These are phyloP conservation scores for Daldinia decipiens DNA, from an alignment of 495 filamentous ascomycete genomes.

Conservation along the genomic window DNA sequence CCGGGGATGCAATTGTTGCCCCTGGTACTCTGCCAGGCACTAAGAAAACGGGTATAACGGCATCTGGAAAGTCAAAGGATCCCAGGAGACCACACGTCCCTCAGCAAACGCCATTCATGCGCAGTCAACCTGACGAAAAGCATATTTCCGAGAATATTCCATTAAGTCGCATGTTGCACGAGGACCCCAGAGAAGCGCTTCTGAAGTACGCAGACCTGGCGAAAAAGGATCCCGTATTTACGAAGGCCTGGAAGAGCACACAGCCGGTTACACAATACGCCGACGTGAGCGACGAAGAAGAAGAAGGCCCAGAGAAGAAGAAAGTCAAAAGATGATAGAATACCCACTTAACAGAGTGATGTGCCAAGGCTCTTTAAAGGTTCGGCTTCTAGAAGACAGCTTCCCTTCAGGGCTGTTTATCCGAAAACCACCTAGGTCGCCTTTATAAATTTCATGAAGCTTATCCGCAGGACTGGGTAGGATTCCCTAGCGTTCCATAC, in stretches of 20 bases:
- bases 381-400: not conserved
- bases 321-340: slow-evolving; percentile 60
- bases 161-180: slow-evolving; percentile 93
- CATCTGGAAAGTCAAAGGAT: slow-evolving; percentile 81
- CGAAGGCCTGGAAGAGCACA: slow-evolving; percentile 88
- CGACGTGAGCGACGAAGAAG: slow-evolving; percentile 90
- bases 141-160: slow-evolving; percentile 90
- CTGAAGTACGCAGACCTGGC: slow-evolving; percentile 95
- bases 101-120: slow-evolving; percentile 87
- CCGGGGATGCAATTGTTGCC: slow-evolving; percentile 81
- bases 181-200: slow-evolving; percentile 93
- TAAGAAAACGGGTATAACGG: slow-evolving; percentile 70
- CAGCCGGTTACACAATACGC: slow-evolving; percentile 94
- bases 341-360: slow-evolving; percentile 7
- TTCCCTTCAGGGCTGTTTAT: slow-evolving; percentile 16
- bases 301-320: slow-evolving; percentile 78
- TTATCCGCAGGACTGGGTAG: slow-evolving; percentile 22
- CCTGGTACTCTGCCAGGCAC: slow-evolving; percentile 64
- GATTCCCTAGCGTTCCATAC: slow-evolving; percentile 21
- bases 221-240: slow-evolving; percentile 93
- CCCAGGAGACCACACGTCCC: slow-evolving; percentile 84
- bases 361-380: slow-evolving; percentile 12
- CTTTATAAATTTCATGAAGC: slow-evolving; percentile 14
- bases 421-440: slow-evolving; percentile 13
- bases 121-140: slow-evolving; percentile 87